These are phyloP conservation scores for Candida maesae DNA, from an alignment of 805 yeast genomes.

Conservation along the genomic window DNA sequence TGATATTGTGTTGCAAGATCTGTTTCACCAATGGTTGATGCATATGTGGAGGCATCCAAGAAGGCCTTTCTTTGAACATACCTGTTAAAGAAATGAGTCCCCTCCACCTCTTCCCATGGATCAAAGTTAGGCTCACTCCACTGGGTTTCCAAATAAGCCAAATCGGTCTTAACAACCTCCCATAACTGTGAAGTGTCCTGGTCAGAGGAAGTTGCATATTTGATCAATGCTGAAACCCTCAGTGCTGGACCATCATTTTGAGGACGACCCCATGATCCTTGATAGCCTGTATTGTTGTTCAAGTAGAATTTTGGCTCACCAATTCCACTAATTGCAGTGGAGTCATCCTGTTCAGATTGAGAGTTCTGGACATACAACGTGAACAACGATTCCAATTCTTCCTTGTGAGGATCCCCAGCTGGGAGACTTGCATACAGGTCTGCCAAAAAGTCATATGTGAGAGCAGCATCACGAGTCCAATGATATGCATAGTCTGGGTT, in stretches of 20 bases:
- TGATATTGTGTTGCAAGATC: background rate
- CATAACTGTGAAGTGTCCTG: background rate
- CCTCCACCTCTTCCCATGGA: slow-evolving; percentile 6
- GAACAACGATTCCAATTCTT: background rate
- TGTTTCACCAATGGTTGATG: background rate
- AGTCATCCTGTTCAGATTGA: slow-evolving; percentile 1
- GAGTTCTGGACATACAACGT: background rate
- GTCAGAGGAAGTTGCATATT: background rate
- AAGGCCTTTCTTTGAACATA: slow-evolving; percentile 6
- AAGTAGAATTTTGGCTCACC: slow-evolving; percentile 7
- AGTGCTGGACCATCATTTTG: slow-evolving; percentile 6
- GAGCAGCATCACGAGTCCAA: slow-evolving; percentile 7
- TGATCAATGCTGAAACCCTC: slow-evolving; percentile 5
- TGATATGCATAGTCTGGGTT: slow-evolving; percentile 4
- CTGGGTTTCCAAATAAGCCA: background rate
- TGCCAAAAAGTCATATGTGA: background rate
- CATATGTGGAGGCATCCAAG: slow-evolving; percentile 3
- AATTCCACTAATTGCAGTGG: slow-evolving; percentile 3
- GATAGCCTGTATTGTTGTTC: slow-evolving; percentile 2
- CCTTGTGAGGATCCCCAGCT: background rate
- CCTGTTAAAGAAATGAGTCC: slow-evolving; percentile 7
- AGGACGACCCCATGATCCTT: slow-evolving; percentile 6
- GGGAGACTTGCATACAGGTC: slow-evolving; percentile 2
- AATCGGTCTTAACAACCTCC: slow-evolving; percentile 3
- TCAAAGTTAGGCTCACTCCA: slow-evolving; percentile 2